A percentile compares a stretch with the other conserved stretches of the same genome.
These are phyloP conservation scores for Camellia japonica DNA, from an alignment of 148 eudicot species.

Conservation along the genomic window DNA sequence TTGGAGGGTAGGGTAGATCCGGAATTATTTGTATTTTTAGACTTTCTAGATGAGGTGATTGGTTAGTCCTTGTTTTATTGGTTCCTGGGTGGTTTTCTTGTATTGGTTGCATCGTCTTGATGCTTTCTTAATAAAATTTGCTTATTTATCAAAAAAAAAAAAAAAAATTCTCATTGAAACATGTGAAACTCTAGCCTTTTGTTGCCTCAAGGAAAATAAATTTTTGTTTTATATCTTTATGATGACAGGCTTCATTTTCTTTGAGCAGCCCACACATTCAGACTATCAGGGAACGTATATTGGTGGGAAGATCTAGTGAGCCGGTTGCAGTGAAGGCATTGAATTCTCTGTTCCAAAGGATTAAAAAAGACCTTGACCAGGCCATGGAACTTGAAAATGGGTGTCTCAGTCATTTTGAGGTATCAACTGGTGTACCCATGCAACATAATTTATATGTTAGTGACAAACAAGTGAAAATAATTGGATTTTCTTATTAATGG, in stretches of 20 bases:
- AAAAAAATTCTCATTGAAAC: background rate
- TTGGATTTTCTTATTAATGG: background rate
- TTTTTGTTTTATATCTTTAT: background rate
- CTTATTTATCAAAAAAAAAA: too few relatives aligned
- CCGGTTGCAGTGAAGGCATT: constrained; percentile 61
- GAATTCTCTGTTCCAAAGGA: constrained; percentile 44
- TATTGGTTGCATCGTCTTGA: too few relatives aligned
- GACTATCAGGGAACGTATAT: constrained; percentile 86
- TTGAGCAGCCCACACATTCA: constrained; percentile 82
- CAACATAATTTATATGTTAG: background rate
- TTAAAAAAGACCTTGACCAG: constrained; percentile 52
- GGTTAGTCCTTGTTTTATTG: too few relatives aligned
- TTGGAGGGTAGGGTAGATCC: too few relatives aligned
- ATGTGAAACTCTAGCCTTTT: background rate
- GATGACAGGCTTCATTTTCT: constrained; percentile 28
- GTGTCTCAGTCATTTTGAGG: constrained; percentile 89
- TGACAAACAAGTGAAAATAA: background rate
- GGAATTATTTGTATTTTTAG: too few relatives aligned
- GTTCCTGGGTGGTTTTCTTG: too few relatives aligned
- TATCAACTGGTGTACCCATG: constrained; percentile 24
- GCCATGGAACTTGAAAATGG: constrained; percentile 69
- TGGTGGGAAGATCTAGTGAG: constrained; percentile 57
- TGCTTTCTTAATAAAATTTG: too few relatives aligned
- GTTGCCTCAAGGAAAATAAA: background rate
- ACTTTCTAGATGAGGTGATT: too few relatives aligned